Conservation (phyloP, 108 stramenopile species). For the Hondaea fermentalgiana region DNA sequence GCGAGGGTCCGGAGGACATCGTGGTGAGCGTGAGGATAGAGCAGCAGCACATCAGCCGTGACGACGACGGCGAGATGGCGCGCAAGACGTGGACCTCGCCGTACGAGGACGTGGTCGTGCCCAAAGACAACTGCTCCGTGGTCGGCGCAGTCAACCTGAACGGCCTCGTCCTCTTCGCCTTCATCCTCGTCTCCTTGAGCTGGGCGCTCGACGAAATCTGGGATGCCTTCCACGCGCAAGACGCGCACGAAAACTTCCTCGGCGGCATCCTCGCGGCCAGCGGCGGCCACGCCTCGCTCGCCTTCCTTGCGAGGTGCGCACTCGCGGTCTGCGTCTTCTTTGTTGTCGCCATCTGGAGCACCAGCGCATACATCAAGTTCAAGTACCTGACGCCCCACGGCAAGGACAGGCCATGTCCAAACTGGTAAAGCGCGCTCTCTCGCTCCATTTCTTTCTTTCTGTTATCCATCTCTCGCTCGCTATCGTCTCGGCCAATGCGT, state of each 20-base stretch:
- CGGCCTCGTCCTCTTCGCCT: not conserved
- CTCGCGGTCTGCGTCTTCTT: conserved; percentile 9
- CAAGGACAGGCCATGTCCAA: not conserved
- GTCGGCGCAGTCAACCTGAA: not conserved
- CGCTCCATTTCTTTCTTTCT: too few species aligned
- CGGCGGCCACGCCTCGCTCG: not conserved
- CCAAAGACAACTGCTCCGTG: not conserved
- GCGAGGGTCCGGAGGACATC: not conserved
- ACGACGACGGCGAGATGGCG: conserved; percentile 4
- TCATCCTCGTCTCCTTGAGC: not conserved
- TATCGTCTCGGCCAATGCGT: too few species aligned
- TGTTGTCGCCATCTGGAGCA: not conserved
- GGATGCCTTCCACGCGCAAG: not conserved
- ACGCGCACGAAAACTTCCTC: not conserved
- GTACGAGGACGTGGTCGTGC: not conserved
- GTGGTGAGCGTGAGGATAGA: not conserved
- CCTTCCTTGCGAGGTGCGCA: not conserved
- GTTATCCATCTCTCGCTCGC: too few species aligned
- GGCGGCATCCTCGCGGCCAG: not conserved
- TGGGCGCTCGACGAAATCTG: not conserved
- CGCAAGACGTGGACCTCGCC: not conserved
- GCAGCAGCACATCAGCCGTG: not conserved
- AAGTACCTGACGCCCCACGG: not conserved
- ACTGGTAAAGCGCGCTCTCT: not conserved
- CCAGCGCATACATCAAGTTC: conserved; percentile 9